phyloP scores from a whole-genome alignment of 2,329 filamentous ascomycete species.

The Falciphora oryzae region DNA sequence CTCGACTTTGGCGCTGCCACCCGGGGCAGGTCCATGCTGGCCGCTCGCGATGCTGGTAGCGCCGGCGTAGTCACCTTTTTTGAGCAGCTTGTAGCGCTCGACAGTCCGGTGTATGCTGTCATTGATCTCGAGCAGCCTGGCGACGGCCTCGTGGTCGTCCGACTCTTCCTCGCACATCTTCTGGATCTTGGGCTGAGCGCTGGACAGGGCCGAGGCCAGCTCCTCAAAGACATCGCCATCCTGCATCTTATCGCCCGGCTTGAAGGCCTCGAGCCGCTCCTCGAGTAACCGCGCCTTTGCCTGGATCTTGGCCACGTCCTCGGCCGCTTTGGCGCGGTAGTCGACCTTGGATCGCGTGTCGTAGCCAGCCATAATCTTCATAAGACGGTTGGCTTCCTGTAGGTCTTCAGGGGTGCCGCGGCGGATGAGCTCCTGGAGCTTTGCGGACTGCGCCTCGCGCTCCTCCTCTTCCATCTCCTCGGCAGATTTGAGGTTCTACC shows the following conservation, averaged over 20 bases:
- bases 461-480: slow-evolving; percentile 99
- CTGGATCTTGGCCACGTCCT: slow-evolving; percentile 91
- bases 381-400: slow-evolving; percentile 92
- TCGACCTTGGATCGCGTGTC: slow-evolving; percentile 95
- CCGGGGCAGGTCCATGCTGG: slow-evolving; percentile 37
- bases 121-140: slow-evolving; percentile 93
- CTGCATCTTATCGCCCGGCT: slow-evolving; percentile 70
- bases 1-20: slow-evolving; percentile 57
- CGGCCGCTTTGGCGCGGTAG: slow-evolving; percentile 94
- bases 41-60: slow-evolving; percentile 80
- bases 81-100: slow-evolving; percentile 90
- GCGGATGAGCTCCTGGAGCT: slow-evolving; percentile 92
- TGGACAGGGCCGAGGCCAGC: slow-evolving; percentile 80
- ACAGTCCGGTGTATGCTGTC: slow-evolving; percentile 98
- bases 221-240: slow-evolving; percentile 71
- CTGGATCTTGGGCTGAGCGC: slow-evolving; percentile 96
- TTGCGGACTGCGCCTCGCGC: slow-evolving; percentile 90
- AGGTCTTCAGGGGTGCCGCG: slow-evolving; percentile 87
- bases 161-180: slow-evolving; percentile 99
- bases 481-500: slow-evolving; percentile 84
- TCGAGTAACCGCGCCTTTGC: slow-evolving; percentile 90
- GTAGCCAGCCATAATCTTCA: slow-evolving; percentile 99
- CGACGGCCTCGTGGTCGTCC: slow-evolving; percentile 91
- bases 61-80: slow-evolving; percentile 84
- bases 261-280: slow-evolving; percentile 82